Conservation (phyloP, 768 basidiomycete genomes). For the Podaxis sp. region DNA sequence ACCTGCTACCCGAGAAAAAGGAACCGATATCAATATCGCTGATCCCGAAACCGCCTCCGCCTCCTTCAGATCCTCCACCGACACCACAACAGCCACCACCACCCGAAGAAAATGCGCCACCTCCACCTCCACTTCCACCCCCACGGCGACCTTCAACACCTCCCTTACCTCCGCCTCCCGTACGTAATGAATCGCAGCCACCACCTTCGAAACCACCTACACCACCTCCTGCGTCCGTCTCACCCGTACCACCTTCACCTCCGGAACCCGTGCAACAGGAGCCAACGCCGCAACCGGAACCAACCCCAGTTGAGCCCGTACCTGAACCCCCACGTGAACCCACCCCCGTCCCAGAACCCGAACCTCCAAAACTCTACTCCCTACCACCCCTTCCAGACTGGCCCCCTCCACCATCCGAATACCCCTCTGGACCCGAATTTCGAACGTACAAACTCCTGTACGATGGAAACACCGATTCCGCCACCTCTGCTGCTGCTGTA, state of each 20-base stretch:
- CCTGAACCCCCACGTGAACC: conserved; percentile 8
- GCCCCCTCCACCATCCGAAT: conserved; percentile 56
- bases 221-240: conserved; percentile 22
- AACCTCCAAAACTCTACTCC: conserved; percentile 25
- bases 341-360: not conserved
- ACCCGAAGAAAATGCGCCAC: conserved; percentile 10
- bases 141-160: conserved; percentile 17
- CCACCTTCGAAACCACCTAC: conserved; percentile 22
- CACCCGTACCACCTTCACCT: conserved; percentile 25
- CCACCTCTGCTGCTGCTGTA: conserved; percentile 25
- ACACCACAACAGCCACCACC: conserved; percentile 15
- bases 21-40: conserved; percentile 31
- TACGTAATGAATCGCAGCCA: conserved; percentile 9
- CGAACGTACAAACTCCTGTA: conserved; percentile 61
- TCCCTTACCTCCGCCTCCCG: conserved; percentile 20
- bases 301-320: conserved; percentile 15
- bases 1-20: conserved; percentile 33
- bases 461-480: conserved; percentile 52
- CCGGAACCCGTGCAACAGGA: conserved; percentile 11
- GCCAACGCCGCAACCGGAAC: conserved; percentile 11
- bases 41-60: conserved; percentile 24
- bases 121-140: conserved; percentile 11
- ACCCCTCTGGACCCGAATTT: conserved; percentile 29
- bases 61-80: conserved; percentile 22
- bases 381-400: conserved; percentile 43